Conservation (phyloP, 192 early-diverging fungal genomes). For the Gaertneriomyces sp. region DNA sequence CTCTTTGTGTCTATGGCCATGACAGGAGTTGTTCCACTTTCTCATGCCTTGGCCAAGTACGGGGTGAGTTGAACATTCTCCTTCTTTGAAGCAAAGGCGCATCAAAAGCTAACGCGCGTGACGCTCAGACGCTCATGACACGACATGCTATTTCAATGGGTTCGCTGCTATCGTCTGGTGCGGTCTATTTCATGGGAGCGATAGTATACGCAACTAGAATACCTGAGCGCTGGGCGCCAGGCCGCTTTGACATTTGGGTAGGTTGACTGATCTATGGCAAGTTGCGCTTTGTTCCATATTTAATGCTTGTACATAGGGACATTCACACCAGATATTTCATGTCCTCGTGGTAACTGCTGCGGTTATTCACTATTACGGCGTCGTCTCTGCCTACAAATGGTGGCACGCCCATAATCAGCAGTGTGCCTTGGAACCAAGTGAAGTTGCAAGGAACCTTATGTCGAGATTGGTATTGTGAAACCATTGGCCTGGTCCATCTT, state of each 20-base stretch:
- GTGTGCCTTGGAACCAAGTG: conserved; percentile 9
- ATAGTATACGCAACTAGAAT: conserved; percentile 77
- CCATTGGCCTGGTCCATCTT: too few species aligned
- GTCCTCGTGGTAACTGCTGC: conserved; percentile 74
- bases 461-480: too few species aligned
- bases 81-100: neutral
- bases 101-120: neutral
- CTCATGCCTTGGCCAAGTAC: conserved; percentile 23
- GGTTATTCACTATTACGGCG: conserved; percentile 55
- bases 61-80: conserved; percentile 17
- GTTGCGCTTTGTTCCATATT: neutral
- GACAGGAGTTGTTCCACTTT: conserved; percentile 22
- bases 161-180: conserved; percentile 47
- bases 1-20: conserved; percentile 26
- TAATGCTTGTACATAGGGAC: conserved; percentile 17
- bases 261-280: neutral
- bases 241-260: conserved; percentile 74
- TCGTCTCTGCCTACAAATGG: conserved; percentile 19
- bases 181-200: conserved; percentile 77
- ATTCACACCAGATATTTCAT: conserved; percentile 93
- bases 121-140: conserved; percentile 20
- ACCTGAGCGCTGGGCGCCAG: conserved; percentile 87
- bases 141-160: conserved; percentile 19
- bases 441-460: conserved; percentile 6
- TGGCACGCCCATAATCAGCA: conserved; percentile 26